phyloP scores from a whole-genome alignment of 495 filamentous ascomycete genomes.

The Schizothecium vesticola region DNA sequence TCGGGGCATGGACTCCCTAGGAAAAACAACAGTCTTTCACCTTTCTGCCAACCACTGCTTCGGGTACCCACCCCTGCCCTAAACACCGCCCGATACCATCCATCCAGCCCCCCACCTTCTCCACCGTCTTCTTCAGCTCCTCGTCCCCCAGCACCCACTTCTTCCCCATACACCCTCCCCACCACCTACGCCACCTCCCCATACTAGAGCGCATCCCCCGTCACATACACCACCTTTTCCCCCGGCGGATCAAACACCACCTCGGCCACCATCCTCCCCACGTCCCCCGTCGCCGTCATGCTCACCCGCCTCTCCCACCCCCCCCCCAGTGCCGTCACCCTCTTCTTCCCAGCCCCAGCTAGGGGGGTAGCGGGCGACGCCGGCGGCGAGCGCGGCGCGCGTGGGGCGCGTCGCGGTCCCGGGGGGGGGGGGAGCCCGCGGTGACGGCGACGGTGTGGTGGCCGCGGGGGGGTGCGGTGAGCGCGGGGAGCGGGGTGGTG shows the following conservation, averaged over 20 bases:
- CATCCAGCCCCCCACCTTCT: constrained; percentile 42
- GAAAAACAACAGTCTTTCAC: too few species aligned
- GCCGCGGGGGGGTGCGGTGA: constrained; percentile 39
- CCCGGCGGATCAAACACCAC: constrained; percentile 33
- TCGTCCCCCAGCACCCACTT: constrained; percentile 41
- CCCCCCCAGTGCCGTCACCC: constrained; percentile 47
- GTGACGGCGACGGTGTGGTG: constrained; percentile 52
- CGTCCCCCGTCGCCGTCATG: constrained; percentile 53
- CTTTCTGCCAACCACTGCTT: too few species aligned
- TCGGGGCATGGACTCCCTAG: neutral
- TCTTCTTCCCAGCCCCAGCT: neutral
- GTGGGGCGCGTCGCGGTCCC: constrained; percentile 50
- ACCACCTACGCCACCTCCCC: constrained; percentile 45
- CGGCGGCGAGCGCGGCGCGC: constrained; percentile 44
- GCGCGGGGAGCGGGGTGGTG: constrained; percentile 27
- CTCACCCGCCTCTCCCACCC: constrained; percentile 52
- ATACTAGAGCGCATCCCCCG: constrained; percentile 57
- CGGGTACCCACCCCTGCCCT: too few species aligned
- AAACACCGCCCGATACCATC: constrained; percentile 57
- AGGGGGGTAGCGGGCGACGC: constrained; percentile 39
- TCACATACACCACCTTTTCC: constrained; percentile 45
- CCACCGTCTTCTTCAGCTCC: constrained; percentile 25
- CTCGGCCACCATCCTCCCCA: constrained; percentile 53
- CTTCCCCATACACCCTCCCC: constrained; percentile 31
- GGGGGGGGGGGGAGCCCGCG: constrained; percentile 47